Evolutionary conservation across 345 rosid genomes (phyloP), one percentile per base, ranked within the genome.

Genomic region (Physaria fendleri): DNA sequence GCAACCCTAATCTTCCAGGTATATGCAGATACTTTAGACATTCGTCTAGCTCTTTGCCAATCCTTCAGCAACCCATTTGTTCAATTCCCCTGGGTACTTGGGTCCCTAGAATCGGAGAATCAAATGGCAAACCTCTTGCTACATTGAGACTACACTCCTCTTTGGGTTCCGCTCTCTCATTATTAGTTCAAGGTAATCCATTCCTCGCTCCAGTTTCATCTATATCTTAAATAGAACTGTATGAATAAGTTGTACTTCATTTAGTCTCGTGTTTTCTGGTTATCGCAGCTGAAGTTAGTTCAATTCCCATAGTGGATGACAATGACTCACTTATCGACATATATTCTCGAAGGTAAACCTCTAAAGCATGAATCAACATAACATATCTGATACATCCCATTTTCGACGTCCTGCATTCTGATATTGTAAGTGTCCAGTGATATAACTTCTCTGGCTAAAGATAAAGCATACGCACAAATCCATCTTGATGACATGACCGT

Each of bases 1-100:
- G 73, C 95, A 79, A 35, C 90, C 97, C 27, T n/a, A 72, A 32
- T 62, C 27, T 73, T 75, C 32, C 88, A 94, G 99, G 95, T 71
- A 76, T 94, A 66, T 94, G 97, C 77, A 83, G 99, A 76, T 81
- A 90, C 56, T 94, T 94, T 64, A 85, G 82, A 66, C 81, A 94
- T 73, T 85, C 85, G 70, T 78, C 96, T 46, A 75, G 88, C 78
- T 81, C 92, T 11, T 71, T 93, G 77, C 97, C 99, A 10, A 69
- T 93, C 75, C 94, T 93, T 71, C 90, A 90, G 73, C 95, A 79
- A 35, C 90, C 97, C 27, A 69, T 93, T 57, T 79, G 77, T 79
- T 77, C 92, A 66, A 71, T 93, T 64, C 90, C 74, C 46, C 69
- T 90, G 60, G 97, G 99, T 38, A 85, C 97, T 25, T 85, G 97